Percentiles rank a stretch among this genome's conserved stretches.
These are phyloP conservation scores for Chrysosporium queenslandicum DNA, from an alignment of 2,329 filamentous ascomycete genomes.

Conservation along the genomic window DNA sequence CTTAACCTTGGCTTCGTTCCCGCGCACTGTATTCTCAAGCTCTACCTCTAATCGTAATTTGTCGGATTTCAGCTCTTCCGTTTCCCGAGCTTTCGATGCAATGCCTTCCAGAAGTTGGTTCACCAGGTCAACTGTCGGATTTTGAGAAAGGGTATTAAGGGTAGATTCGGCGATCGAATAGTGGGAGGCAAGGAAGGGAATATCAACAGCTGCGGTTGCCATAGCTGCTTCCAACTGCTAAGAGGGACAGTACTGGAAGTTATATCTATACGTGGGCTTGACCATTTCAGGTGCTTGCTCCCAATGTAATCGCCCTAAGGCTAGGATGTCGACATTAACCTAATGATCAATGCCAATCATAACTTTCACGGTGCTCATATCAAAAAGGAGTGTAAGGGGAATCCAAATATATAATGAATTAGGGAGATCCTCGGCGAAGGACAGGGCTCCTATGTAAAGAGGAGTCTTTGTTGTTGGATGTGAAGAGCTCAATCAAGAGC, in stretches of 20 bases:
- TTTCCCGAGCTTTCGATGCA: conserved; percentile 67
- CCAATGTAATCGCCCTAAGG: not conserved
- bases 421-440: not conserved
- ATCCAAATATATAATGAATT: not conserved
- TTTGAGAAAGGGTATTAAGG: conserved; percentile 45
- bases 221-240: conserved; percentile 30
- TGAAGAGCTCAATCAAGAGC: not conserved
- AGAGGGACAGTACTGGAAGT: not conserved
- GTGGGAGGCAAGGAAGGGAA: conserved; percentile 50
- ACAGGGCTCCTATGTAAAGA: not conserved
- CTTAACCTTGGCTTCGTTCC: conserved; percentile 71
- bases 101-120: conserved; percentile 64
- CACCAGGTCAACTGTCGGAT: conserved; percentile 67
- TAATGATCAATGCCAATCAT: not conserved
- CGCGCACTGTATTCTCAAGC: conserved; percentile 79
- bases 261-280: not conserved
- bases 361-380: not conserved
- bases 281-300: conserved; percentile 10
- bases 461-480: not conserved
- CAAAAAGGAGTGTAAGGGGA: not conserved
- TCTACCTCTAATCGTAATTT: conserved; percentile 87
- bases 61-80: conserved; percentile 70
- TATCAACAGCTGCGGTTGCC: conserved; percentile 48
- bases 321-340: not conserved
- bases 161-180: conserved; percentile 49